Evolutionary conservation across 768 basidiomycete genomes (phyloP).

Genomic region (Lactarius hengduanensis): DNA sequence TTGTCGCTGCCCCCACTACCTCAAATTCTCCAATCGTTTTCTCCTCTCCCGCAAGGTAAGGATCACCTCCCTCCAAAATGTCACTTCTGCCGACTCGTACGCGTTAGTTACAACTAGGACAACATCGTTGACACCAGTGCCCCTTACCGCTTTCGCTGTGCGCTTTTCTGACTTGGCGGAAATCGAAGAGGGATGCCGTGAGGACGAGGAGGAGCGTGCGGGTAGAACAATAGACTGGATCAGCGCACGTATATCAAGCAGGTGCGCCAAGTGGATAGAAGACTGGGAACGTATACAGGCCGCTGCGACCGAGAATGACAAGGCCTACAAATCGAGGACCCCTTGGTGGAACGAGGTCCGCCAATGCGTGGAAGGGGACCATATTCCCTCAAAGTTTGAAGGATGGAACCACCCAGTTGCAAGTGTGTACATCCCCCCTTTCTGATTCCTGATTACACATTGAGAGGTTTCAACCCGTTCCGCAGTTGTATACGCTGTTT

Average conservation of each 20-base stretch:
- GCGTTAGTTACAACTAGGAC: slow-evolving; percentile 74
- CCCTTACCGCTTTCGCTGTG: slow-evolving; percentile 69
- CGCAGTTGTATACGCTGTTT: slow-evolving; percentile 77
- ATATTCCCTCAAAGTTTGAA: slow-evolving; percentile 66
- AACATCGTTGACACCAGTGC: slow-evolving; percentile 64
- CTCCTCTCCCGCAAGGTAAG: slow-evolving; percentile 76
- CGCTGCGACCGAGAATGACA: slow-evolving; percentile 33
- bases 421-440: slow-evolving; percentile 44
- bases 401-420: slow-evolving; percentile 89
- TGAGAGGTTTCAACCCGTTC: background rate
- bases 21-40: slow-evolving; percentile 79
- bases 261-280: slow-evolving; percentile 69
- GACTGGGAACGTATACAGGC: slow-evolving; percentile 51
- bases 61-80: background rate
- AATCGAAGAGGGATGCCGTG: slow-evolving; percentile 69
- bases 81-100: slow-evolving; percentile 16
- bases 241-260: slow-evolving; percentile 61
- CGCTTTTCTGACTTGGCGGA: slow-evolving; percentile 76
- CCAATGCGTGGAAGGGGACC: slow-evolving; percentile 74
- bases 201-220: slow-evolving; percentile 78
- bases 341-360: slow-evolving; percentile 90
- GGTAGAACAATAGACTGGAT: slow-evolving; percentile 87
- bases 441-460: slow-evolving; percentile 2
- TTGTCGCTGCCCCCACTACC: slow-evolving; percentile 67
- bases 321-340: slow-evolving; percentile 41